Conservation (phyloP, 2,329 filamentous ascomycete genomes). For the Fonsecaea erecta region DNA sequence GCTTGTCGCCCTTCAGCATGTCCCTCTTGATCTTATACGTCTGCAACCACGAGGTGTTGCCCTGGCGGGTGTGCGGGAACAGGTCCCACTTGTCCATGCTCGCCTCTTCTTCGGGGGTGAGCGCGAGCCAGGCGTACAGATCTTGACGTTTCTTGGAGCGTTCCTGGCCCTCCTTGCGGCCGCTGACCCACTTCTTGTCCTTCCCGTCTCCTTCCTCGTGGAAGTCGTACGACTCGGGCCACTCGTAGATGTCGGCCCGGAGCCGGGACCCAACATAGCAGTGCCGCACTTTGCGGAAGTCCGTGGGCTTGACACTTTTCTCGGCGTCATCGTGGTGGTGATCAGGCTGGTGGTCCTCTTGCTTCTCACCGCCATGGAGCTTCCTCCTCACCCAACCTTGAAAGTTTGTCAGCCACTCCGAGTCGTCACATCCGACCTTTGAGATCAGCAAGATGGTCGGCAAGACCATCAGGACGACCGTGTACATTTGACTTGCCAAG, state of each 20-base stretch:
- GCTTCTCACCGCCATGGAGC: not conserved
- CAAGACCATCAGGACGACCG: constrained; percentile 29
- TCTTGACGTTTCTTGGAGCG: constrained; percentile 29
- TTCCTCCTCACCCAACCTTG: constrained; percentile 10
- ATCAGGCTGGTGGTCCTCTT: not conserved
- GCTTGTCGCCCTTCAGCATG: constrained; percentile 9
- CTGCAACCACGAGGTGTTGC: constrained; percentile 26
- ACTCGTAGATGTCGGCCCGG: constrained; percentile 30
- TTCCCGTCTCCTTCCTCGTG: constrained; percentile 3
- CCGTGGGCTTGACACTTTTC: constrained; percentile 5
- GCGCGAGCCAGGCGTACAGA: constrained; percentile 34
- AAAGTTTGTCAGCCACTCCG: constrained; percentile 24
- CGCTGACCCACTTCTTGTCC: constrained; percentile 4
- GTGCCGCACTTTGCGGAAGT: constrained; percentile 11
- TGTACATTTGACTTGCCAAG: constrained; percentile 30
- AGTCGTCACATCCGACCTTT: constrained; percentile 33
- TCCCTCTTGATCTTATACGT: constrained; percentile 27
- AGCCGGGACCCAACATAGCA: constrained; percentile 32
- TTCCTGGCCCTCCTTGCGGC: constrained; percentile 4
- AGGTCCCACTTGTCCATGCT: constrained; percentile 36
- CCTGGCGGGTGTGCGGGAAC: constrained; percentile 27
- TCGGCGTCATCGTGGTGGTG: not conserved
- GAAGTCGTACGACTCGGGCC: constrained; percentile 30
- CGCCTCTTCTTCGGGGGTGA: constrained; percentile 27
- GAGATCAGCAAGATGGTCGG: constrained; percentile 26